Conservation (phyloP, 208 protist species). For the Herpetomonas samuelpessoai region DNA sequence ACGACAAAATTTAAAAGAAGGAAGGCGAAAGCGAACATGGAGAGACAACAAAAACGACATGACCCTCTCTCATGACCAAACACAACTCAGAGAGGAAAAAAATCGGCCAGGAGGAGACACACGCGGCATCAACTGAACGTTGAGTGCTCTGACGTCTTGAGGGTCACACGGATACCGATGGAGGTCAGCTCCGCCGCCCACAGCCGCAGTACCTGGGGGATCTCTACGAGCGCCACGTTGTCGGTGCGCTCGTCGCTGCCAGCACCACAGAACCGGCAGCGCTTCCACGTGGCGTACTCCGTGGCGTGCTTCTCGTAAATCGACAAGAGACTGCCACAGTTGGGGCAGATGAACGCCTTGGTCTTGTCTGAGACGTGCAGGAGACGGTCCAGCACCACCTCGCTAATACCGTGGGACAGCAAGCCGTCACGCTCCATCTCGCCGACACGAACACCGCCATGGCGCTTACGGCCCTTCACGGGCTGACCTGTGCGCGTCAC, state of each 20-base stretch:
- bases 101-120: too few relatives aligned
- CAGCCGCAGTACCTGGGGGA: slow-evolving; percentile 88
- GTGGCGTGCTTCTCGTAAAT: slow-evolving; percentile 88
- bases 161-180: slow-evolving; percentile 84
- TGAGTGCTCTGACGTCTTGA: slow-evolving; percentile 49
- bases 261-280: slow-evolving; percentile 84
- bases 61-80: too few relatives aligned
- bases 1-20: slow-evolving; percentile 13
- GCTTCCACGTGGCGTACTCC: slow-evolving; percentile 83
- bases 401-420: slow-evolving; percentile 98
- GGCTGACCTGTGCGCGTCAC: slow-evolving; percentile 98
- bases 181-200: slow-evolving; percentile 87
- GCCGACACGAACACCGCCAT: slow-evolving; percentile 99
- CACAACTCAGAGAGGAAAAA: too few relatives aligned
- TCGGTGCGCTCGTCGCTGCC: slow-evolving; percentile 75
- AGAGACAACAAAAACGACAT: too few relatives aligned
- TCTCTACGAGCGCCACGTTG: slow-evolving; percentile 85
- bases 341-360: slow-evolving; percentile 93
- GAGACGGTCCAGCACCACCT: slow-evolving; percentile 98
- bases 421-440: slow-evolving; percentile 99
- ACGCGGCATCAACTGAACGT: background rate
- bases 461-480: slow-evolving; percentile 96
- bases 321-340: slow-evolving; percentile 86
- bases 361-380: slow-evolving; percentile 96
- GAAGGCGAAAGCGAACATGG: background rate